Evolutionary conservation across 257 asterid genomes (phyloP).

Genomic region (Leonotis leonurus): DNA sequence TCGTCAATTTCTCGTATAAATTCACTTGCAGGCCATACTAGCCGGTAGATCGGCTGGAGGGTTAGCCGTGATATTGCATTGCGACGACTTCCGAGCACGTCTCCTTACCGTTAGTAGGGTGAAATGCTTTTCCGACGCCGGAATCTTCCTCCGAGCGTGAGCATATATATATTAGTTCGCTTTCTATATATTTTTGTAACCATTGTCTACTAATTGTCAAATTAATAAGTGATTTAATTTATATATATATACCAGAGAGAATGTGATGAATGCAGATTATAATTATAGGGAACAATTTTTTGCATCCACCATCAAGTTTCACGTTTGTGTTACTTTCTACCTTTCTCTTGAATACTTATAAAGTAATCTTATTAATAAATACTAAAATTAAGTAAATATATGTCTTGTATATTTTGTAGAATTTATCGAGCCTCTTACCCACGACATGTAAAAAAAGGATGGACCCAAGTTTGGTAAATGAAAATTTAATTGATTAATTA

Average conservation of each 20-base stretch:
- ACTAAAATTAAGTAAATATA: too few species aligned
- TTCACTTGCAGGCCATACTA: too few species aligned
- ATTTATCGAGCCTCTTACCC: neutral
- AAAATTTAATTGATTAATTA: too few species aligned
- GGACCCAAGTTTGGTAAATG: neutral
- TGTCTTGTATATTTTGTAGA: neutral
- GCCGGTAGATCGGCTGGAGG: neutral
- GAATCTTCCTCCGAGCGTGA: neutral
- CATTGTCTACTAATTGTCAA: too few species aligned
- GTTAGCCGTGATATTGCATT: neutral
- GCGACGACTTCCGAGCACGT: neutral
- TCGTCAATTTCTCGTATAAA: too few species aligned
- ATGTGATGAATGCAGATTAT: neutral
- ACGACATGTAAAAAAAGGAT: neutral
- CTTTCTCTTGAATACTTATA: neutral
- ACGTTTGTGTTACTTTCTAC: neutral
- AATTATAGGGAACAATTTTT: neutral
- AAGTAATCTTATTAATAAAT: too few species aligned
- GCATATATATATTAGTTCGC: neutral
- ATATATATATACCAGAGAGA: too few species aligned
- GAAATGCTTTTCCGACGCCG: neutral
- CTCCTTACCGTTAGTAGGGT: neutral
- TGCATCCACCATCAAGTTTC: neutral
- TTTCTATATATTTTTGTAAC: too few species aligned
- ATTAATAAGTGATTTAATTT: too few species aligned